phyloP scores from a whole-genome alignment of 164 flowering plant species.

The Vitis amurensis region DNA sequence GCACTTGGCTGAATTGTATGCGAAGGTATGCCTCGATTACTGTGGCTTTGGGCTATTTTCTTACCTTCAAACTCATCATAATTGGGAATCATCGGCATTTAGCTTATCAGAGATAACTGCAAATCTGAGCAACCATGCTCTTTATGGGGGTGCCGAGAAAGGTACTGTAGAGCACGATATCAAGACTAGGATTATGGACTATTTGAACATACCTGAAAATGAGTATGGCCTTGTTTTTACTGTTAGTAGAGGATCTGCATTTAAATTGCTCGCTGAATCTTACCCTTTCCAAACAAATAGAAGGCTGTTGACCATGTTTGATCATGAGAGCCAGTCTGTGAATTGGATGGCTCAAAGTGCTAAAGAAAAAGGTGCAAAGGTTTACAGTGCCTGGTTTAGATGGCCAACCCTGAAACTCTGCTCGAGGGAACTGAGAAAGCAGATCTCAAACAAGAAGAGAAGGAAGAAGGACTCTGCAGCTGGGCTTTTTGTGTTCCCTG shows the following conservation, averaged over 20 bases:
- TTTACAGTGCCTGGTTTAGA: slow-evolving; percentile 71
- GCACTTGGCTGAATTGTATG: slow-evolving; percentile 36
- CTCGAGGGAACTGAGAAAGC: slow-evolving; percentile 78
- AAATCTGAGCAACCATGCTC: slow-evolving; percentile 84
- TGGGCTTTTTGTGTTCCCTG: slow-evolving; percentile 91
- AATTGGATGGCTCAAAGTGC: slow-evolving; percentile 82
- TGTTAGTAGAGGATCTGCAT: slow-evolving; percentile 90
- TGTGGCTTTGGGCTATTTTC: slow-evolving; percentile 96
- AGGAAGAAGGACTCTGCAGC: slow-evolving; percentile 77
- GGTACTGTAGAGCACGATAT: slow-evolving; percentile 85
- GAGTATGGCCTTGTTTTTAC: slow-evolving; percentile 93
- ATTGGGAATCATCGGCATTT: slow-evolving; percentile 86
- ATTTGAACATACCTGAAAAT: slow-evolving; percentile 85
- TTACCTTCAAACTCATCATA: slow-evolving; percentile 62
- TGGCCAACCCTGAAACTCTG: slow-evolving; percentile 83
- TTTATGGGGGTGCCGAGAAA: slow-evolving; percentile 84
- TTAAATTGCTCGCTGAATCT: slow-evolving; percentile 79
- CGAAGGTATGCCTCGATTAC: slow-evolving; percentile 94
- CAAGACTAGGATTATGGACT: slow-evolving; percentile 79
- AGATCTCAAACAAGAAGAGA: slow-evolving; percentile 67
- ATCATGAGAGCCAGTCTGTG: slow-evolving; percentile 79
- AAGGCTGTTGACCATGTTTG: slow-evolving; percentile 81
- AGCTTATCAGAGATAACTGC: slow-evolving; percentile 89
- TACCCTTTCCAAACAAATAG: slow-evolving; percentile 88
- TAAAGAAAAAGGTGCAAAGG: slow-evolving; percentile 72